Evolutionary conservation across 2,329 filamentous ascomycete species (phyloP), one percentile per base, ranked within the genome.

Genomic region (Nannizziopsis barbatae): DNA sequence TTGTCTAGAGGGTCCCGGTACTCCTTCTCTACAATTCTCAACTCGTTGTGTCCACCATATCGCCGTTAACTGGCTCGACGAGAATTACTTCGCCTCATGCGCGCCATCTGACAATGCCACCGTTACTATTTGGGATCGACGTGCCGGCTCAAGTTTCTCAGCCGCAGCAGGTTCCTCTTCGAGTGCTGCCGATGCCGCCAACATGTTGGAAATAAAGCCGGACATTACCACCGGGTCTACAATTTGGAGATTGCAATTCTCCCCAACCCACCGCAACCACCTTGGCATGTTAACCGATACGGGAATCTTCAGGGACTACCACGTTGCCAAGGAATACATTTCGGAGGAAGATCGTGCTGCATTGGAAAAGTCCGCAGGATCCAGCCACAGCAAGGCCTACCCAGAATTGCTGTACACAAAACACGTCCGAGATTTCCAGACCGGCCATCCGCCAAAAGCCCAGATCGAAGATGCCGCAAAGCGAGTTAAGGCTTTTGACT

Each of bases 51-150:
- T 82, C 7, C 75, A 81, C 58, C 81, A 81, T 53, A 66, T 82
- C 49, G 75, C 79, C 5, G 77, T 82, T 52, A 76, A 83, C 61
- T 76, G 76, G 52, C 62, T 77, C 43, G 78, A 82, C 57, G 76
- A 81, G 57, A 80, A 82, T 49, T 81, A 80, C 57, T 79, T 83
- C 55, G 72, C 79, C 3, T 80, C 78, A 11, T 77, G 75, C 41
- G 60, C 61, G 41, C 71, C 75, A 2, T 66, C 71, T 0, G 74
- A 72, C 41, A 77, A 81, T 52, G 72, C 76, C 14, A 72, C 72
- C 1, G 73, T 82, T 36, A 78, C 74, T 50, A 69, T 82, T 4
- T 83, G 79, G 79, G 79, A 83, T 57, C 72, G 75, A 47, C 74
- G 79, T 45, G 66, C 68, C 49, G 67, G 69, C 5, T 58, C 61